Evolutionary conservation across 179 eudicot species (phyloP), one percentile per base, ranked within the genome.

Genomic region (Drosera spatulata): DNA sequence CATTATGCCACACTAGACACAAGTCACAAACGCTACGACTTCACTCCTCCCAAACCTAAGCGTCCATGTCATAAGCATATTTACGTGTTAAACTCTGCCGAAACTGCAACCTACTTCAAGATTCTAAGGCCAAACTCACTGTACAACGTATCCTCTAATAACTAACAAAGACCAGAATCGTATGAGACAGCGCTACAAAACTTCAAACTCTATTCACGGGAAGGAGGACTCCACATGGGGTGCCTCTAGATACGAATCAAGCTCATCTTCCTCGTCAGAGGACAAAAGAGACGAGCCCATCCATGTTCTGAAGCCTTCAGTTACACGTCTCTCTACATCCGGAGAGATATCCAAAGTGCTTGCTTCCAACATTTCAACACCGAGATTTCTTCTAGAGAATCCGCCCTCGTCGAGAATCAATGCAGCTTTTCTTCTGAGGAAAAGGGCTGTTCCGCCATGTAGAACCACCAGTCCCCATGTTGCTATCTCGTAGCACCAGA

Each of bases 241-340:
- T 46, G 50, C 82, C 65, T 79, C 80, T 33, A 22, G 68, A 62
- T 77, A 77, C 38, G 65, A 69, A 22, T 81, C 77, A 12, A 69
- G 67, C n/a, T 80, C 86, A 50, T 84, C 90, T 15, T 84, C 89
- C 10, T 83, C 90, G 46, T 84, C 90, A 2, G 99, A 93, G 13
- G 99, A 93, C 55, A 90, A 63, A 40, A 81, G 84, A 55, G 99
- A 86, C 15, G 99, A 81, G 3, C 99, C 99, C 95, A 90, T 85
- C 99, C 99, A 93, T 3, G 95, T 73, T 61, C 79, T 86, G 50
- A 93, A 89, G 13, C 97, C 95, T 75, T 90, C 99, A 60, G 71
- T 77, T 39, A 90, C 91, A 11, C 94, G 97, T 69, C 88, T 82
- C 82, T 93, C 95, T 51, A 86, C 72, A 11, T 81, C 82, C 1